Conservation (phyloP, 768 basidiomycete species). For the Mycena leptocephala region DNA sequence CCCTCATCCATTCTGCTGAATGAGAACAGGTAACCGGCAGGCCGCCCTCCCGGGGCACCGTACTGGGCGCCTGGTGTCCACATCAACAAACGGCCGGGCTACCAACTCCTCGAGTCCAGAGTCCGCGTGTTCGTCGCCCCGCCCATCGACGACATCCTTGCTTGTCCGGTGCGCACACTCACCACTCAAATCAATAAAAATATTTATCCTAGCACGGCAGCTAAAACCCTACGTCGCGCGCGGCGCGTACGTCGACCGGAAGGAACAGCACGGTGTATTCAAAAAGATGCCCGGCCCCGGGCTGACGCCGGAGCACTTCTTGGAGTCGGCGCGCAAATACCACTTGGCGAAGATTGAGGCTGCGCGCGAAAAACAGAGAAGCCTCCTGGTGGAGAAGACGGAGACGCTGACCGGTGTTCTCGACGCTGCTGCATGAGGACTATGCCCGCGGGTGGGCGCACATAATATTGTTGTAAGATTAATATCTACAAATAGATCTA, state of each 20-base stretch:
- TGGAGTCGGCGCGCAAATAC: constrained; percentile 53
- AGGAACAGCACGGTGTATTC: constrained; percentile 53
- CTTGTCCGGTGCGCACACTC: constrained; percentile 64
- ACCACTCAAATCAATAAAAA: not conserved
- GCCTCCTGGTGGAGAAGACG: not conserved
- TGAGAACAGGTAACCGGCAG: constrained; percentile 82
- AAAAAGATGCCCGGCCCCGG: constrained; percentile 58
- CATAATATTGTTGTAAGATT: not conserved
- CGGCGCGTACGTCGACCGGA: constrained; percentile 55
- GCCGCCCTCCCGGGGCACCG: constrained; percentile 87
- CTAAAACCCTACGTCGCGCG: constrained; percentile 80
- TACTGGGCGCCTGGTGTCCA: constrained; percentile 93
- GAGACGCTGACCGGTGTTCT: not conserved
- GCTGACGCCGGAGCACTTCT: constrained; percentile 61
- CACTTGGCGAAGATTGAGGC: not conserved
- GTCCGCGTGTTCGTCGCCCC: constrained; percentile 91
- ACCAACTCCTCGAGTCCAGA: constrained; percentile 85
- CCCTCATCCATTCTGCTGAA: not conserved
- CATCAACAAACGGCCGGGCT: constrained; percentile 85
- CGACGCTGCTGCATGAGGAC: not conserved
- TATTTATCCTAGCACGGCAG: constrained; percentile 51
- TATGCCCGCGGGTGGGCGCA: not conserved
- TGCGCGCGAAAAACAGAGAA: not conserved
- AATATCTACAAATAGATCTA: not conserved
- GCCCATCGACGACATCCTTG: constrained; percentile 73